Base-by-base conservation (phyloP, 2,329 filamentous ascomycete genomes). In the Alternaria postmessia region DNA sequence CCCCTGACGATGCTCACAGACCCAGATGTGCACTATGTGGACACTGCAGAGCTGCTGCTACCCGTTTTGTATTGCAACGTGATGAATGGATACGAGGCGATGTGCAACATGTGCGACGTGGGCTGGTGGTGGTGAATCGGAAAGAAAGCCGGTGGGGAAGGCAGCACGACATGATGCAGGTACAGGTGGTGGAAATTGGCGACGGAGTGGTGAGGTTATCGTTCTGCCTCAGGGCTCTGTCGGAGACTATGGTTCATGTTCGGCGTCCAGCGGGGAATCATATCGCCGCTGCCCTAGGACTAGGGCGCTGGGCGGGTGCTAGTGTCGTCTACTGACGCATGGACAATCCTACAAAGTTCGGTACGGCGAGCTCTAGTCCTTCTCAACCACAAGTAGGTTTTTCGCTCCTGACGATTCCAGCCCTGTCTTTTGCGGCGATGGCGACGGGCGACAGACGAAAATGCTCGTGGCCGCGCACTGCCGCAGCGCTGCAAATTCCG, bases 91-190 rank as follows among this genome's bases (percentile, higher is more conserved):
- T 39, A 56, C 57, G 57, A 52, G 43, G 34, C 49, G 14, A 56
- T 18, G n/a, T 51, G n/a, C 52, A 44, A 58, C 58, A 43, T 62
- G 64, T 66, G 62, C 36, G 32, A 67, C 59, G 55, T 51, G 54
- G 56, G 55, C 43, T 62, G 43, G 9, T 58, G 47, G 38, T 53
- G 44, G 60, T 59, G 51, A 54, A 39, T 63, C 48, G 38, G 49
- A 41, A 28, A 9, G 20, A 26, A 18, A 46, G 12, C 7, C 51
- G 47, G 54, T 51, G 56, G 44, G 46, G 47, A 47, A 48, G 51
- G 51, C 47, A 52, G 42, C 44, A 51, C 54, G 34, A 47, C 36
- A 49, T 18, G 30, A 36, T 36, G 48, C 32, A 52, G 47, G 42
- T 43, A 52, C 47, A 39, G 30, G 36, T n/a, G 12, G 20, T 61